These are phyloP conservation scores for Dothideomycetes sp. DNA, from an alignment of 2,329 filamentous ascomycete genomes.

Conservation along the genomic window DNA sequence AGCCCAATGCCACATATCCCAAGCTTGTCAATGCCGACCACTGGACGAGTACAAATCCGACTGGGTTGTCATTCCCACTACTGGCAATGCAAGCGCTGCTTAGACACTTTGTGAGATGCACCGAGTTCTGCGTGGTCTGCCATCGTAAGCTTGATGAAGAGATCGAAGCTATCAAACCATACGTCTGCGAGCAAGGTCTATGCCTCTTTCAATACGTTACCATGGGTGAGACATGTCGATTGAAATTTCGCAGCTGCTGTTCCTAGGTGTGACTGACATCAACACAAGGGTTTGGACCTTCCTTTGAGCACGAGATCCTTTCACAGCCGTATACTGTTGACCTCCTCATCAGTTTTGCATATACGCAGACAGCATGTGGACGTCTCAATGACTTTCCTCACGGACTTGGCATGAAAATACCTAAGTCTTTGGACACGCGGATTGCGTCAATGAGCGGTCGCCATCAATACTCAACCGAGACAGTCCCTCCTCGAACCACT, in stretches of 20 bases:
- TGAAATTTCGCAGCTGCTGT: no score
- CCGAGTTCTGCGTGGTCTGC: conserved; percentile 79
- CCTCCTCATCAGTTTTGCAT: conserved; percentile 73
- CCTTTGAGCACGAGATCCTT: conserved; percentile 73
- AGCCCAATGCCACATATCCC: conserved; percentile 27
- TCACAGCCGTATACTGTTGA: conserved; percentile 75
- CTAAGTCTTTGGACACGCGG: conserved; percentile 18
- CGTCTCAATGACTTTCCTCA: conserved; percentile 44
- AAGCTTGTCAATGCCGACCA: conserved; percentile 41
- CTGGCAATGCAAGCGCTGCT: conserved; percentile 64
- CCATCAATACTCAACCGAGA: no score
- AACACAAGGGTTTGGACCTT: conserved; percentile 78
- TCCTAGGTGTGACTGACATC: no score
- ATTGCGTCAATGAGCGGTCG: no score
- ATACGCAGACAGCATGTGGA: conserved; percentile 38
- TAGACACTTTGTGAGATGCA: conserved; percentile 67
- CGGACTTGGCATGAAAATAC: conserved; percentile 45
- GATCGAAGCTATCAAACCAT: conserved; percentile 61
- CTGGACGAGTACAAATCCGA: conserved; percentile 16
- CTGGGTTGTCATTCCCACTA: conserved; percentile 39
- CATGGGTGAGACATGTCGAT: background rate
- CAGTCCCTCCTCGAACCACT: background rate
- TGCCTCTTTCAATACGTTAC: conserved; percentile 84
- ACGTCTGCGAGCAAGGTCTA: conserved; percentile 61
- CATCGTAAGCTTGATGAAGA: conserved; percentile 55